Conservation (phyloP, 1,284 basidiomycete species). For the Bondarzewia mesenterica region DNA sequence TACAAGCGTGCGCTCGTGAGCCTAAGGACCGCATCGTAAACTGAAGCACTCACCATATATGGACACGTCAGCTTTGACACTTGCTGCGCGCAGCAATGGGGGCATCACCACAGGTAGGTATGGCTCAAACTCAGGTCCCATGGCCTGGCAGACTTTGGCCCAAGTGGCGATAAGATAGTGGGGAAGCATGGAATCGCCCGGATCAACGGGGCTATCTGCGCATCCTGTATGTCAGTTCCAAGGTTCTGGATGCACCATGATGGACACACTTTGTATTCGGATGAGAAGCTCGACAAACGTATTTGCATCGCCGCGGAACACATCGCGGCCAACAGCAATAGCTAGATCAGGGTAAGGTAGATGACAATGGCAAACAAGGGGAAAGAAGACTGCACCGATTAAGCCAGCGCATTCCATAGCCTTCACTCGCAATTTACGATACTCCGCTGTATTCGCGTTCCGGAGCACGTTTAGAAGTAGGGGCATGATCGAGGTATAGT, state of each 20-base stretch:
- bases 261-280: slow-evolving; percentile 62
- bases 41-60: slow-evolving; percentile 50
- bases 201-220: slow-evolving; percentile 55
- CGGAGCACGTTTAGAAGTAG: slow-evolving; percentile 61
- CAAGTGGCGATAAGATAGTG: slow-evolving; percentile 74
- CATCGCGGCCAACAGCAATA: slow-evolving; percentile 72
- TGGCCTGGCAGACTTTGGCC: slow-evolving; percentile 76
- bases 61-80: slow-evolving; percentile 72
- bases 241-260: neutral
- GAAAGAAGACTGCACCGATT: slow-evolving; percentile 43
- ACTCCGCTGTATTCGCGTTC: slow-evolving; percentile 59
- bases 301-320: slow-evolving; percentile 70
- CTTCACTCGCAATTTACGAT: slow-evolving; percentile 63
- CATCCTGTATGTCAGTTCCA: neutral
- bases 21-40: neutral
- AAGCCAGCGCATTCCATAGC: slow-evolving; percentile 84
- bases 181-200: slow-evolving; percentile 54
- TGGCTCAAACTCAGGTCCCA: slow-evolving; percentile 76
- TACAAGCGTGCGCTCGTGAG: slow-evolving; percentile 3
- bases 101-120: slow-evolving; percentile 82
- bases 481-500: slow-evolving; percentile 73
- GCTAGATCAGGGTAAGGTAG: slow-evolving; percentile 31
- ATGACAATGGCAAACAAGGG: neutral
- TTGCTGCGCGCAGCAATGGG: slow-evolving; percentile 62
- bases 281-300: slow-evolving; percentile 67